Conservation (phyloP, 805 yeast genomes). For the Saccharomycopsis lassenensis region DNA sequence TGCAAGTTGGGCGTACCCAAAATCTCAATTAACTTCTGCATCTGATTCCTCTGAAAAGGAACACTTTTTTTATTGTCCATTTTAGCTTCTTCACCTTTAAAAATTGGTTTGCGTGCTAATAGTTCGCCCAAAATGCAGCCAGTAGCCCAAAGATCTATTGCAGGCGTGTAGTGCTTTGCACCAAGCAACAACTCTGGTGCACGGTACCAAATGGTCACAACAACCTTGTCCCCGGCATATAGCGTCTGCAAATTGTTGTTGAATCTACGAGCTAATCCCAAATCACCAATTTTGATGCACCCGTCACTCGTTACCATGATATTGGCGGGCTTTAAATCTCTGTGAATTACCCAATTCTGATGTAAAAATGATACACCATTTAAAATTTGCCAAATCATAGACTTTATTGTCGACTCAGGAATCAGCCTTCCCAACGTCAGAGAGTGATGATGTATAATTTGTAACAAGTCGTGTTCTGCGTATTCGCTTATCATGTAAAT, state of each 20-base stretch:
- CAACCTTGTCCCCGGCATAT: conserved; percentile 89
- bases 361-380: conserved; percentile 88
- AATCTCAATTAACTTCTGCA: conserved; percentile 84
- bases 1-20: conserved; percentile 75
- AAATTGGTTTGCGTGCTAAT: conserved; percentile 79
- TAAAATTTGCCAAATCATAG: conserved; percentile 84
- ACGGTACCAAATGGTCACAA: conserved; percentile 94
- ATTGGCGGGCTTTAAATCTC: conserved; percentile 96
- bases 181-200: conserved; percentile 91
- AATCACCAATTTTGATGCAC: conserved; percentile 89
- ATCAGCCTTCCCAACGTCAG: conserved; percentile 77
- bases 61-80: conserved; percentile 88
- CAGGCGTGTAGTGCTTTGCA: conserved; percentile 85
- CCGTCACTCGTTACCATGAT: conserved; percentile 91
- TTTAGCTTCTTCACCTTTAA: conserved; percentile 96
- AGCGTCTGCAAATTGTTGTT: conserved; percentile 78
- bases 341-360: conserved; percentile 91
- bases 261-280: conserved; percentile 84
- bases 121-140: conserved; percentile 93
- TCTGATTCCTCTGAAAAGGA: conserved; percentile 89
- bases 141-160: conserved; percentile 90
- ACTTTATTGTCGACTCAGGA: conserved; percentile 68
- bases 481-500: conserved; percentile 93
- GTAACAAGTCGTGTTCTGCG: conserved; percentile 92
- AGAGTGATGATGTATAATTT: conserved; percentile 87